Conservation (phyloP, 345 rosid species). For the Salix exigua region DNA sequence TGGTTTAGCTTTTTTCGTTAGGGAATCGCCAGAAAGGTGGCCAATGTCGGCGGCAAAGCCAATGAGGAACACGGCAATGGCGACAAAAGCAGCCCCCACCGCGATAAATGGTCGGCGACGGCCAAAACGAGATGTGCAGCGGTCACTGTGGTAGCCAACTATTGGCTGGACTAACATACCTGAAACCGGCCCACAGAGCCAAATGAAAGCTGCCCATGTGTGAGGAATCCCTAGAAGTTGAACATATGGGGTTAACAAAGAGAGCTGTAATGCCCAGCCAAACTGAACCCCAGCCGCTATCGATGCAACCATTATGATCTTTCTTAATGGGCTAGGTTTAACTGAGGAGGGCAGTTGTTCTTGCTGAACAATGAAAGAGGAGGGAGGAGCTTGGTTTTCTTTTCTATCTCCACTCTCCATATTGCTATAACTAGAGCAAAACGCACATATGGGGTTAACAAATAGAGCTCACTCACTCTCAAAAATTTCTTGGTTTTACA, state of each 20-base stretch:
- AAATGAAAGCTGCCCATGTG: conserved; percentile 77
- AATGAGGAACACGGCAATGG: conserved; percentile 60
- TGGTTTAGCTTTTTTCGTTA: conserved; percentile 32
- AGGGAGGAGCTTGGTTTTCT: neutral
- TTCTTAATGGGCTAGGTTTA: conserved; percentile 21
- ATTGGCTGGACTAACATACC: conserved; percentile 86
- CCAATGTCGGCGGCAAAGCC: conserved; percentile 87
- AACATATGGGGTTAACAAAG: conserved; percentile 78
- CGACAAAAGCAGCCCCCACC: conserved; percentile 50
- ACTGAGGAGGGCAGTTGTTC: neutral
- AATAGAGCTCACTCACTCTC: neutral
- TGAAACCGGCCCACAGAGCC: conserved; percentile 93
- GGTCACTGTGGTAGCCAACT: conserved; percentile 81
- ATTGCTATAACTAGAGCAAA: neutral
- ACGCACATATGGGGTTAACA: too few relatives aligned
- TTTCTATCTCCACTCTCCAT: conserved; percentile 1
- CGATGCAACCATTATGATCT: conserved; percentile 61
- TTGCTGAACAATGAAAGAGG: neutral
- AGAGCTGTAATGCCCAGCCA: conserved; percentile 93
- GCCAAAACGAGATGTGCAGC: conserved; percentile 66
- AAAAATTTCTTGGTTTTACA: neutral
- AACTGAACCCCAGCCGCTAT: conserved; percentile 89
- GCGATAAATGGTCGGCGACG: conserved; percentile 87
- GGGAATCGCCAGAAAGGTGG: conserved; percentile 46
- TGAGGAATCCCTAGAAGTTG: conserved; percentile 85